Conservation (phyloP, 73 alveolate genomes). For the Paraurostyla sp. region DNA sequence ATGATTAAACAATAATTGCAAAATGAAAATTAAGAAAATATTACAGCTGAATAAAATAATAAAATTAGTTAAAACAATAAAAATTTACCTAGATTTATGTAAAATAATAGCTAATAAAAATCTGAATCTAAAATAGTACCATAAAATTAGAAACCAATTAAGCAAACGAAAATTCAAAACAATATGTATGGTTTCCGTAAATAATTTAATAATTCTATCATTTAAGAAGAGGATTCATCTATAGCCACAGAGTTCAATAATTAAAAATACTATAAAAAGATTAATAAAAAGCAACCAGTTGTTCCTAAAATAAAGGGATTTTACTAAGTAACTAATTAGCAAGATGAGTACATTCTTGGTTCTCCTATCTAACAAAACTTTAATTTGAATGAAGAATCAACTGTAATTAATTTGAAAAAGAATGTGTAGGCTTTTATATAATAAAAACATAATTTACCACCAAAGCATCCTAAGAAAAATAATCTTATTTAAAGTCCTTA, state of each 20-base stretch:
- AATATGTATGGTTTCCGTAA: no score
- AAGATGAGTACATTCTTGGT: constrained; percentile 22
- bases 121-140: neutral
- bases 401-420: constrained; percentile 3
- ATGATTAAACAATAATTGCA: neutral
- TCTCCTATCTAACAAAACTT: neutral
- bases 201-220: no score
- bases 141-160: neutral
- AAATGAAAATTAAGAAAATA: neutral
- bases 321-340: neutral
- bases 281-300: neutral
- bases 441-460: neutral
- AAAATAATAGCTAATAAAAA: no score
- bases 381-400: neutral
- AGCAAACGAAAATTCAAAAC: neutral
- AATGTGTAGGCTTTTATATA: constrained; percentile 11
- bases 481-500: neutral
- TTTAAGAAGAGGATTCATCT: no score
- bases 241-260: no score
- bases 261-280: no score
- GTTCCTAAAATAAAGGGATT: constrained; percentile 6
- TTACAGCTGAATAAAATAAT: neutral
- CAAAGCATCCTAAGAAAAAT: neutral
- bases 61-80: neutral
- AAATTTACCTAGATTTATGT: neutral